A percentile compares a stretch with the other conserved stretches of the same genome.
phyloP scores from a whole-genome alignment of 768 basidiomycete species.

The Trametes gibbosa region DNA sequence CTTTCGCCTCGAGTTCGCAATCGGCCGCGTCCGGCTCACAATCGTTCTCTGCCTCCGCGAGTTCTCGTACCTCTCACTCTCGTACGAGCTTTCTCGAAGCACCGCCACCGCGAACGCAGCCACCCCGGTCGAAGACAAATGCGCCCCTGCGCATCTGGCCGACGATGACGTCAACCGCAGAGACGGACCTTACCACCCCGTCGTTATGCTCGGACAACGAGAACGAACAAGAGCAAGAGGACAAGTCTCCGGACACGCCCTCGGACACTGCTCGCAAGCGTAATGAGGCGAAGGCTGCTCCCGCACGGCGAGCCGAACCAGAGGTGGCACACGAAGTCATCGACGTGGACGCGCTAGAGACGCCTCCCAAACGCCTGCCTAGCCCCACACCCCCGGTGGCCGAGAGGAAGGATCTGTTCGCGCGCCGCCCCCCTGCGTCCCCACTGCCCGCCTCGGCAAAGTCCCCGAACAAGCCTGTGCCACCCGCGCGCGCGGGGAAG shows the following conservation, averaged over 20 bases:
- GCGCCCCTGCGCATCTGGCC: slow-evolving; percentile 28
- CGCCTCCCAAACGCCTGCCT: background rate
- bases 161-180: slow-evolving; percentile 32
- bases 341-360: slow-evolving; percentile 22
- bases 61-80: background rate
- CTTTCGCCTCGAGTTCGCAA: slow-evolving; percentile 12
- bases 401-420: slow-evolving; percentile 42
- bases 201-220: slow-evolving; percentile 77
- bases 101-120: slow-evolving; percentile 6
- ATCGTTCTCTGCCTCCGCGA: background rate
- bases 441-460: slow-evolving; percentile 48
- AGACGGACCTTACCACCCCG: slow-evolving; percentile 53
- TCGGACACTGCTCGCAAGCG: slow-evolving; percentile 37
- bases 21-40: slow-evolving; percentile 8
- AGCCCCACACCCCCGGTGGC: background rate
- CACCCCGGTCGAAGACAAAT: slow-evolving; percentile 1
- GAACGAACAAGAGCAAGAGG: slow-evolving; percentile 42
- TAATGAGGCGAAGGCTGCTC: background rate
- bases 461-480: slow-evolving; percentile 52
- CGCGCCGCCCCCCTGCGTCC: slow-evolving; percentile 60
- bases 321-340: slow-evolving; percentile 19
- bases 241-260: slow-evolving; percentile 45
- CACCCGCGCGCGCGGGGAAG: slow-evolving; percentile 45
- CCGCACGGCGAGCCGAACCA: background rate
- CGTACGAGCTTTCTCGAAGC: slow-evolving; percentile 3